These are phyloP conservation scores for Trichaptum fuscoviolaceum DNA, from an alignment of 768 basidiomycete species.

Conservation along the genomic window DNA sequence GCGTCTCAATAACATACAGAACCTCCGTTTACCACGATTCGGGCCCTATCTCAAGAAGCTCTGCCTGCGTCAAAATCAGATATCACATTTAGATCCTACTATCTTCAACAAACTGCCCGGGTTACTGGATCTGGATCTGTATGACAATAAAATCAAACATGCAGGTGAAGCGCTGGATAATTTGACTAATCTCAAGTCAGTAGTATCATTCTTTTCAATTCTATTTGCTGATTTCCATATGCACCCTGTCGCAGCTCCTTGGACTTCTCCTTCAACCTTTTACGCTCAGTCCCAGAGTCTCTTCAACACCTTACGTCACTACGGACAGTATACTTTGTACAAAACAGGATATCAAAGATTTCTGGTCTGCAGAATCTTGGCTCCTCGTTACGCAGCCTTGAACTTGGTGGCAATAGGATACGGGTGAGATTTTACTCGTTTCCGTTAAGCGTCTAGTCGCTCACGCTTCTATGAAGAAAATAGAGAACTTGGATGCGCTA, in stretches of 20 bases:
- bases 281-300: conserved; percentile 63
- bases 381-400: conserved; percentile 69
- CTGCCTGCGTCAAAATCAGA: conserved; percentile 83
- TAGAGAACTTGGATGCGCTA: conserved; percentile 78
- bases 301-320: conserved; percentile 56
- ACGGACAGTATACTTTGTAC: conserved; percentile 86
- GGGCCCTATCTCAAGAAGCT: conserved; percentile 60
- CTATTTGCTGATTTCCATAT: background rate
- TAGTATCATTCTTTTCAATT: conserved; percentile 6
- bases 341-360: conserved; percentile 89
- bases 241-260: conserved; percentile 47
- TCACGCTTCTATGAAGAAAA: conserved; percentile 46
- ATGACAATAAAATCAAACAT: conserved; percentile 89
- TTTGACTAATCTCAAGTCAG: conserved; percentile 40
- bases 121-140: conserved; percentile 89
- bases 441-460: background rate
- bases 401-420: conserved; percentile 90
- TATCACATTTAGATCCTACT: conserved; percentile 65
- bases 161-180: conserved; percentile 61
- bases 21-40: conserved; percentile 72
- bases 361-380: conserved; percentile 51
- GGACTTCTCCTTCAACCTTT: conserved; percentile 93
- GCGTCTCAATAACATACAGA: conserved; percentile 61
- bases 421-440: conserved; percentile 47
- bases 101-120: conserved; percentile 60